phyloP scores from a whole-genome alignment of 768 basidiomycete species.

The Phlebiopsis gigantea region DNA sequence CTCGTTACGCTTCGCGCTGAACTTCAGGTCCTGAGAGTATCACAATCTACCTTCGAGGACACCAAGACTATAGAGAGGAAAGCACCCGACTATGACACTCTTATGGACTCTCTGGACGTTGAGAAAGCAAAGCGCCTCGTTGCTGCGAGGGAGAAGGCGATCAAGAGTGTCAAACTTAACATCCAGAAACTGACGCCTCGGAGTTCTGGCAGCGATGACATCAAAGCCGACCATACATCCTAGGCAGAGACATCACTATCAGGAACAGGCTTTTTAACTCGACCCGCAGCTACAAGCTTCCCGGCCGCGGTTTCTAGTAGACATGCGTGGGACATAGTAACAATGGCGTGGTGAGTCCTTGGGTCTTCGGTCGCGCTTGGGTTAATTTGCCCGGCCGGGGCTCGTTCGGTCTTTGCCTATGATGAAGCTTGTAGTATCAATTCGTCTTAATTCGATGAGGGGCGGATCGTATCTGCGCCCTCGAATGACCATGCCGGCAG shows the following conservation, averaged over 20 bases:
- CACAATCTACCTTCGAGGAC: not conserved
- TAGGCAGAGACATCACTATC: not conserved
- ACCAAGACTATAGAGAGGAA: constrained; percentile 8
- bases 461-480: constrained; percentile 12
- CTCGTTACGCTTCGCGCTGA: constrained; percentile 51
- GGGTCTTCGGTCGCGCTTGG: too few species aligned
- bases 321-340: too few species aligned
- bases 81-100: constrained; percentile 39
- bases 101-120: constrained; percentile 42
- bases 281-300: too few species aligned
- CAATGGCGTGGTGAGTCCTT: too few species aligned
- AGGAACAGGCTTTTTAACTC: too few species aligned
- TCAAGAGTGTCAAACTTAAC: constrained; percentile 54
- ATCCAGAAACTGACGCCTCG: constrained; percentile 39
- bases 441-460: constrained; percentile 7
- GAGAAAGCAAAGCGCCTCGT: constrained; percentile 63
- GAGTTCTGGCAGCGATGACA: not conserved
- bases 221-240: not conserved
- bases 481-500: constrained; percentile 14
- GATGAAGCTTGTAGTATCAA: constrained; percentile 14
- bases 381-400: too few species aligned
- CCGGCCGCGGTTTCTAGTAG: too few species aligned
- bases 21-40: constrained; percentile 25
- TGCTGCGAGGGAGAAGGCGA: constrained; percentile 62
- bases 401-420: not conserved